phyloP scores from a whole-genome alignment of 139 green algal genomes.

The Chlorella sorokiniana region DNA sequence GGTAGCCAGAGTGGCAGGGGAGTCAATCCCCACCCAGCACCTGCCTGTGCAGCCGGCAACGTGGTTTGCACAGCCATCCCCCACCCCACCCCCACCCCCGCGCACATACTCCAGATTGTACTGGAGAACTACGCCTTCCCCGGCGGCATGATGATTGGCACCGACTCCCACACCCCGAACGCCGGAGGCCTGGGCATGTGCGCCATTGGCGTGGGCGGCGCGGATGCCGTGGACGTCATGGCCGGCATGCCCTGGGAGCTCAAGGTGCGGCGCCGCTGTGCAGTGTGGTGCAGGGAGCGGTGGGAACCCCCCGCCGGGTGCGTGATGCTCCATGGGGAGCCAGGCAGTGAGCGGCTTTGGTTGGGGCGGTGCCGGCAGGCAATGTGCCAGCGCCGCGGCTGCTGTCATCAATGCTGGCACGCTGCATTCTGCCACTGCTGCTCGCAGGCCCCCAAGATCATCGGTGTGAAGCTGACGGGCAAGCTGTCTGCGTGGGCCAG shows the following conservation, averaged over 20 bases:
- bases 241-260: constrained; percentile 96
- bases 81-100: neutral
- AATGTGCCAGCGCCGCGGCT: too few relatives aligned
- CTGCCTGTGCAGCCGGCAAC: neutral
- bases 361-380: too few relatives aligned
- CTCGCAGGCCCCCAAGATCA: constrained; percentile 73
- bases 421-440: neutral
- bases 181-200: constrained; percentile 90
- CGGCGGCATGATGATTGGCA: constrained; percentile 95
- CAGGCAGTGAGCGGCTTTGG: too few relatives aligned
- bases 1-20: neutral
- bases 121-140: constrained; percentile 97
- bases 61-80: too few relatives aligned
- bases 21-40: neutral
- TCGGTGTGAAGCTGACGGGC: constrained; percentile 91
- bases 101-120: constrained; percentile 74
- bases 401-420: too few relatives aligned
- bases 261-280: constrained; percentile 69
- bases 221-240: constrained; percentile 97
- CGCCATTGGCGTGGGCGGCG: constrained; percentile 90
- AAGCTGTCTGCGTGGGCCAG: constrained; percentile 88
- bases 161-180: constrained; percentile 95
- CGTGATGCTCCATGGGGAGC: too few relatives aligned
- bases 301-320: too few relatives aligned
- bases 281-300: neutral